These are phyloP conservation scores for Talaromyces proteolyticus DNA, from an alignment of 495 filamentous ascomycete species.

Conservation along the genomic window DNA sequence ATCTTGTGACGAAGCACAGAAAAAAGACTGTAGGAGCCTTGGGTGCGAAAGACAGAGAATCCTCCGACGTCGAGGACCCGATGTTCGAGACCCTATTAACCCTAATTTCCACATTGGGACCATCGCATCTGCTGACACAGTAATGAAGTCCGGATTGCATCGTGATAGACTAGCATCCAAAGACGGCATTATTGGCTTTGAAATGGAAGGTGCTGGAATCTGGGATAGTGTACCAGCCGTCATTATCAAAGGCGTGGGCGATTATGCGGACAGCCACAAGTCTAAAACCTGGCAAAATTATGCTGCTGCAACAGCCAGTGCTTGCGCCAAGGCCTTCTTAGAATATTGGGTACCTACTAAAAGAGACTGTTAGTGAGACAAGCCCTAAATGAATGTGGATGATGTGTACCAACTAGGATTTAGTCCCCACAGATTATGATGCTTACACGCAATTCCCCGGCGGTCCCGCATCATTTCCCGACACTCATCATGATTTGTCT, in stretches of 20 bases:
- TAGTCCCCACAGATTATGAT: no score
- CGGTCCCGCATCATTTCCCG: no score
- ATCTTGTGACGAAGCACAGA: background rate
- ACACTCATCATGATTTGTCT: no score
- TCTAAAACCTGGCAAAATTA: constrained; percentile 34
- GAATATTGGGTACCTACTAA: no score
- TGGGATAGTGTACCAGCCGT: constrained; percentile 25
- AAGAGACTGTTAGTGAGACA: no score
- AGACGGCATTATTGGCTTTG: constrained; percentile 27
- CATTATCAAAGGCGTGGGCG: constrained; percentile 32
- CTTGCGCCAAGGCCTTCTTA: constrained; percentile 18
- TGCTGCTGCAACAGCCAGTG: constrained; percentile 27
- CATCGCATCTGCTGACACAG: constrained; percentile 21
- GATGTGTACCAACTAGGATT: no score
- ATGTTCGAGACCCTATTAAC: background rate
- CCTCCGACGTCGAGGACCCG: background rate
- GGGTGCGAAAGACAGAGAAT: background rate
- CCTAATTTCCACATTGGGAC: constrained; percentile 15
- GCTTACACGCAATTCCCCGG: no score
- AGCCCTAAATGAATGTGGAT: no score
- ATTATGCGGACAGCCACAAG: constrained; percentile 39
- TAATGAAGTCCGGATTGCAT: constrained; percentile 22
- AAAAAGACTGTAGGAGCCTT: background rate
- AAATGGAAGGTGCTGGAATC: constrained; percentile 37
- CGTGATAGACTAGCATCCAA: constrained; percentile 13